Evolutionary conservation across 305 asterid genomes (phyloP).

Genomic region (Petunia hybrid): DNA sequence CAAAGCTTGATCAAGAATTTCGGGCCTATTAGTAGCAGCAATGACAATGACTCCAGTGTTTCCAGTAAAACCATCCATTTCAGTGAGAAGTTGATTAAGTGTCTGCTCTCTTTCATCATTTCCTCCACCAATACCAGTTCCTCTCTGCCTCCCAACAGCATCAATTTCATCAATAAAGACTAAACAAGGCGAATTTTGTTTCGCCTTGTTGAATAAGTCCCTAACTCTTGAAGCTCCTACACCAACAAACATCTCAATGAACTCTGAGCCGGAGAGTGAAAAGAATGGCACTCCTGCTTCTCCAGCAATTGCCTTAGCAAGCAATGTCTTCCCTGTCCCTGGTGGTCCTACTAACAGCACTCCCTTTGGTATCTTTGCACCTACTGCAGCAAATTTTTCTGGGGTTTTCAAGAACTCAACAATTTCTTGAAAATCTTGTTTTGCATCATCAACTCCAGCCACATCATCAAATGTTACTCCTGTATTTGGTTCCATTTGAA

Average conservation of each 20-base stretch:
- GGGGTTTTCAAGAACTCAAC: conserved; percentile 70
- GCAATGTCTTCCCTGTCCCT: conserved; percentile 76
- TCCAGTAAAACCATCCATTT: conserved; percentile 76
- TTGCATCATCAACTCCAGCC: conserved; percentile 79
- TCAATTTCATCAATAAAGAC: conserved; percentile 79
- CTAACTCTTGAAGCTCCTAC: conserved; percentile 82
- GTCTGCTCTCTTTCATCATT: conserved; percentile 86
- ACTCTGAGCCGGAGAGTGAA: conserved; percentile 73
- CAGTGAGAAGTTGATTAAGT: conserved; percentile 70
- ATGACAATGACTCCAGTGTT: conserved; percentile 69
- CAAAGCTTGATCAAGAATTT: conserved; percentile 76
- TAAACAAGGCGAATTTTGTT: conserved; percentile 64
- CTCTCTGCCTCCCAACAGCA: conserved; percentile 79
- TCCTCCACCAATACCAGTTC: conserved; percentile 82
- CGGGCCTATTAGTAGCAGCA: conserved; percentile 80
- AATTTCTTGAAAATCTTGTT: conserved; percentile 65
- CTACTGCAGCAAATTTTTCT: conserved; percentile 67
- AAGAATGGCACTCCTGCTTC: conserved; percentile 83
- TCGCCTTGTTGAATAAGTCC: conserved; percentile 75
- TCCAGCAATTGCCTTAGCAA: conserved; percentile 78
- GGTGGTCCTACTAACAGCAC: conserved; percentile 71
- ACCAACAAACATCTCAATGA: conserved; percentile 83
- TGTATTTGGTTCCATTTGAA: conserved; percentile 74
- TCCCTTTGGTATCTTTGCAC: conserved; percentile 70
- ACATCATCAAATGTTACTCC: conserved; percentile 73